Percentiles rank a stretch among this genome's conserved stretches.
Conservation (phyloP, 2,329 filamentous ascomycete genomes). For the Aureobasidium namibiae region DNA sequence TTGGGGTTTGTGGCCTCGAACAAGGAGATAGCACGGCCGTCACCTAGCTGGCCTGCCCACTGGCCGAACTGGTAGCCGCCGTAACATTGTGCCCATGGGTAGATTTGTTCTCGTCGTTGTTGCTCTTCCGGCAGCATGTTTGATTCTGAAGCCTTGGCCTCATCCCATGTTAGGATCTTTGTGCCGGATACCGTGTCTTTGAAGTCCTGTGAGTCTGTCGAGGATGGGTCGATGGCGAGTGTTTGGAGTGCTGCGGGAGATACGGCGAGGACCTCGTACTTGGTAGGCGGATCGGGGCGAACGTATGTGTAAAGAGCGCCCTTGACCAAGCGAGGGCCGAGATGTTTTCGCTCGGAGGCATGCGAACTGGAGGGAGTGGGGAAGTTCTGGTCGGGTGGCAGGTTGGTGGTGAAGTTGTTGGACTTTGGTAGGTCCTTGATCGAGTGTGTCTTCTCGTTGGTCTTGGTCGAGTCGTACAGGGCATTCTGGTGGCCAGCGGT, state of each 20-base stretch:
- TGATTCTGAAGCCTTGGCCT: constrained; percentile 34
- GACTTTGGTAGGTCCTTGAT: constrained; percentile 52
- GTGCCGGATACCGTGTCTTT: constrained; percentile 72
- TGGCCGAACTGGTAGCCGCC: constrained; percentile 66
- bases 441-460: constrained; percentile 25
- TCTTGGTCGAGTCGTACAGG: constrained; percentile 18
- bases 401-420: constrained; percentile 54
- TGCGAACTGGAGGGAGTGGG: constrained; percentile 77
- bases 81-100: constrained; percentile 98
- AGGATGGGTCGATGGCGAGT: constrained; percentile 63
- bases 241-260: constrained; percentile 72
- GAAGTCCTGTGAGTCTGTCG: constrained; percentile 67
- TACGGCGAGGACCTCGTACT: constrained; percentile 72
- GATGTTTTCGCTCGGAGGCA: constrained; percentile 64
- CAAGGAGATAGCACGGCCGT: constrained; percentile 86
- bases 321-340: constrained; percentile 75
- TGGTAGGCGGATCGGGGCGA: constrained; percentile 62
- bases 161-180: constrained; percentile 69
- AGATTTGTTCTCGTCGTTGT: constrained; percentile 58
- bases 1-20: constrained; percentile 77
- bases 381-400: constrained; percentile 70
- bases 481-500: constrained; percentile 16
- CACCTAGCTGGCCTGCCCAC: constrained; percentile 93
- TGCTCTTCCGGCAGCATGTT: constrained; percentile 40
- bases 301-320: constrained; percentile 86